Base-by-base conservation (phyloP, 2,329 filamentous ascomycete species). In the Daldinia sp. region DNA sequence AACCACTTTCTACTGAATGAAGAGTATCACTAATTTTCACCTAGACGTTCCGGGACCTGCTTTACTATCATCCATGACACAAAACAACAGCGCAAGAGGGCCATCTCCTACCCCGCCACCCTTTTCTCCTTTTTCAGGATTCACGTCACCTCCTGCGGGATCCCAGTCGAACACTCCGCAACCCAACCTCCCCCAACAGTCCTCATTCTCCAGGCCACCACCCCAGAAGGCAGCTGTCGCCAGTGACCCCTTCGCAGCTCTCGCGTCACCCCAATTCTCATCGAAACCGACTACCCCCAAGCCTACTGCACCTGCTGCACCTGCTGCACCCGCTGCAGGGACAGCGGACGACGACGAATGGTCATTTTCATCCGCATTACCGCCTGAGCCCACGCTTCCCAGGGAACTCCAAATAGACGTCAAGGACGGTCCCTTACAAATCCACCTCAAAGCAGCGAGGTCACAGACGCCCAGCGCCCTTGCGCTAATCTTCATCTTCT, bases 341-440 rank as follows among this genome's bases (percentile, higher is more conserved):
- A 60, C 81, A 0, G 68, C 77, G 3, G 89, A 92, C 51, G 95
- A 98, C 57, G 95, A 98, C 71, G 95, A 98, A 76, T 98, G 95
- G 94, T 92, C 89, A 26, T 98, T 98, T 79, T 89, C 93, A 2
- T 98, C 95, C 0, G 91, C 95, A 0, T 85, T 98, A 13, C 95
- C 95, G 30, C 80, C 84, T 2, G 84, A 88, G 68, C 76, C 82
- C 59, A 76, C 84, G 18, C 85, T 88, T 37, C 89, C 90, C 1
- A 85, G 81, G 59, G 86, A 88, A 57, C 88, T 93, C 72, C 88
- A 88, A 54, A 82, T 91, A 20, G 86, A 85, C 3, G 88, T 98
- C 48, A 89, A 89, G 75, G 90, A 92, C 75, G 90, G 89, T 1
- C 85, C 83, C 48, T 82, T 98, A 53, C 88, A 88, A 67, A 90